Evolutionary conservation across 2,329 filamentous ascomycete species (phyloP).

Genomic region (Beauveria sp.): DNA sequence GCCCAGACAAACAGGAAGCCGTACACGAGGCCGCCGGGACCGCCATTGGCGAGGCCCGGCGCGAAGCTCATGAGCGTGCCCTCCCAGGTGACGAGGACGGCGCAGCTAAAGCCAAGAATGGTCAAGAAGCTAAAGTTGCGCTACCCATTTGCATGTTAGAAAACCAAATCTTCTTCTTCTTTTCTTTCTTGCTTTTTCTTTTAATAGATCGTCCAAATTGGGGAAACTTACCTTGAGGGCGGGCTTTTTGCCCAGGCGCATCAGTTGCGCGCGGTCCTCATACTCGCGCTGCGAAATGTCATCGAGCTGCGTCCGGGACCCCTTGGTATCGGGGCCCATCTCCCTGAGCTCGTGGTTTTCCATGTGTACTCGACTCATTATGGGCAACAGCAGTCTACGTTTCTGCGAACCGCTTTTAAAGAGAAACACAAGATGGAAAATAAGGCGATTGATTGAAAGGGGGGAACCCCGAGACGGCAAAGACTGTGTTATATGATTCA

Average conservation of each 20-base stretch:
- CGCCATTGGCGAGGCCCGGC: constrained; percentile 38
- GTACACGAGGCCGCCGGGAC: constrained; percentile 45
- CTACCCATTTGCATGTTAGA: constrained; percentile 16
- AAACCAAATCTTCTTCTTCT: too few species aligned
- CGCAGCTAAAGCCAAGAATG: constrained; percentile 45
- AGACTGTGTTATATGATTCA: not conserved
- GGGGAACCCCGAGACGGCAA: too few species aligned
- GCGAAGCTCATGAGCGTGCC: constrained; percentile 25
- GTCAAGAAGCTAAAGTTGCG: constrained; percentile 42
- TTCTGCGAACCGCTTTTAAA: too few species aligned
- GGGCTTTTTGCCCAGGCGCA: constrained; percentile 7
- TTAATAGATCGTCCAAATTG: not conserved
- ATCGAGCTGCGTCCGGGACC: not conserved
- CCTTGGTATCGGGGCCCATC: not conserved
- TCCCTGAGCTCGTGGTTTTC: constrained; percentile 1
- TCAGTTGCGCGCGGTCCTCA: constrained; percentile 3
- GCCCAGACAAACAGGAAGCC: constrained; percentile 40
- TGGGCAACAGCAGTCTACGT: not conserved
- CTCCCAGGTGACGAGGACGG: constrained; percentile 49
- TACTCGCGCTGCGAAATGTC: constrained; percentile 6
- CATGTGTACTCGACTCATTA: not conserved
- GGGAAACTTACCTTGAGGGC: constrained; percentile 1
- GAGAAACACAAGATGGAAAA: too few species aligned
- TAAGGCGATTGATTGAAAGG: too few species aligned
- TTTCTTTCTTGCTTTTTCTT: not conserved